Conservation (phyloP, 1,284 basidiomycete species). For the Cryptococcus sp. region DNA sequence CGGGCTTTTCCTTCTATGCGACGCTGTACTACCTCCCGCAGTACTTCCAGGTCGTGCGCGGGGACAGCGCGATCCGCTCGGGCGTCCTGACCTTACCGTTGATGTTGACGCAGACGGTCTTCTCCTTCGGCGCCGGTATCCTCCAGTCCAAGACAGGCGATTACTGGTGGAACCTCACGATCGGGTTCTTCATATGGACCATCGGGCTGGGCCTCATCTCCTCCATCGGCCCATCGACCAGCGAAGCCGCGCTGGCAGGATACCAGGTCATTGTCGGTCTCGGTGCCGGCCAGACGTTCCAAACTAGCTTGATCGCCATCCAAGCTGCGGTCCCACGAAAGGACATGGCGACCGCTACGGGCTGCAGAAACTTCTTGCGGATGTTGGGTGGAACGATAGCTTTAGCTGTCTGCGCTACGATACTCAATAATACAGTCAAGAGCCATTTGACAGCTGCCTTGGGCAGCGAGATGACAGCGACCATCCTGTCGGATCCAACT, state of each 20-base stretch:
- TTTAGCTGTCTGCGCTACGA: constrained; percentile 34
- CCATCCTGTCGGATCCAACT: constrained; percentile 41
- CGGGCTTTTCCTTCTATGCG: constrained; percentile 56
- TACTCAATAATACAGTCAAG: constrained; percentile 43
- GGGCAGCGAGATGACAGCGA: constrained; percentile 4
- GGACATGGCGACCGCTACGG: constrained; percentile 51
- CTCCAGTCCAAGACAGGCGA: constrained; percentile 66
- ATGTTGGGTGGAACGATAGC: constrained; percentile 45
- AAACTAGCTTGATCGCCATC: constrained; percentile 56
- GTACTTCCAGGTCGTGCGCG: constrained; percentile 71
- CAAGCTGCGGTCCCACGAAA: constrained; percentile 56
- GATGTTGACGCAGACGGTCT: constrained; percentile 64
- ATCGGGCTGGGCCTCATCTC: constrained; percentile 70
- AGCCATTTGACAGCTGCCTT: constrained; percentile 11
- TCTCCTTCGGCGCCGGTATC: constrained; percentile 58
- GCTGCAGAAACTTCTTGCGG: constrained; percentile 44
- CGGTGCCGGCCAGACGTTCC: constrained; percentile 57
- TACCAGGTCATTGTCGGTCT: constrained; percentile 69
- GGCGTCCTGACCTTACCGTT: constrained; percentile 68
- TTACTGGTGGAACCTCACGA: constrained; percentile 65
- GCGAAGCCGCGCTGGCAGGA: constrained; percentile 62
- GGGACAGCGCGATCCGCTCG: constrained; percentile 63
- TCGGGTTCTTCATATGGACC: constrained; percentile 70
- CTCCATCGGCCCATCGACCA: constrained; percentile 60
- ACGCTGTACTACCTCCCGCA: constrained; percentile 63